phyloP scores from a whole-genome alignment of 106 monocot genomes.

The Cymbidium sinense region DNA sequence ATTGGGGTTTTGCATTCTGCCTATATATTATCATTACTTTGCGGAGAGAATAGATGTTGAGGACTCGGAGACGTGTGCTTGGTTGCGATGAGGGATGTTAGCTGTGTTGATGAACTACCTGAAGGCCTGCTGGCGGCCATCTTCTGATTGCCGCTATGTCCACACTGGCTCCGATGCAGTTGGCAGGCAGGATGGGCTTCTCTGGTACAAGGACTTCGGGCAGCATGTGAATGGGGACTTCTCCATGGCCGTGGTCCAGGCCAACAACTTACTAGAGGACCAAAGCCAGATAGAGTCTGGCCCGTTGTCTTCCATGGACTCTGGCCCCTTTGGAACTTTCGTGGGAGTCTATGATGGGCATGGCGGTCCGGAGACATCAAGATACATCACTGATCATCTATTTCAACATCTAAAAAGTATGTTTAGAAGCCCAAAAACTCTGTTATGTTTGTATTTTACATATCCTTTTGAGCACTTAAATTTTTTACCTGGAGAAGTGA shows the following conservation, averaged over 20 bases:
- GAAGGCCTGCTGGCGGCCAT: constrained; percentile 18
- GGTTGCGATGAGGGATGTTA: constrained; percentile 28
- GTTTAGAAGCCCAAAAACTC: not conserved
- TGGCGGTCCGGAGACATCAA: constrained; percentile 25
- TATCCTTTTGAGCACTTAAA: not conserved
- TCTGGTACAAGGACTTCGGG: constrained; percentile 24
- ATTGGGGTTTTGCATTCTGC: not conserved
- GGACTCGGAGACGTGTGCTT: constrained; percentile 18
- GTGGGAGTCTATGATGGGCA: constrained; percentile 31
- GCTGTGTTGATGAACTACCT: constrained; percentile 16
- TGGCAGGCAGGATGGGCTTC: constrained; percentile 23
- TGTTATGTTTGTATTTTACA: not conserved
- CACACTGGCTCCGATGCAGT: constrained; percentile 9
- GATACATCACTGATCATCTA: constrained; percentile 29
- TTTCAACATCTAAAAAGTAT: constrained; percentile 29
- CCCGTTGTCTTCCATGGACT: constrained; percentile 9
- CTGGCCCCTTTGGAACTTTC: constrained; percentile 24
- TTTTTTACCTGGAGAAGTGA: not conserved
- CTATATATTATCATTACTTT: not conserved
- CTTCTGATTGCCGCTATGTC: constrained; percentile 3
- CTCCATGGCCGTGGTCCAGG: constrained; percentile 30
- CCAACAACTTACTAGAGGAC: constrained; percentile 27
- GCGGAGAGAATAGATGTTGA: constrained; percentile 9
- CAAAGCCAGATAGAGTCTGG: constrained; percentile 29
- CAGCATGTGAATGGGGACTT: constrained; percentile 24